A percentile compares a stretch with the other conserved stretches of the same genome.
Evolutionary conservation across 2,329 filamentous ascomycete species (phyloP).

Genomic region (Macrophomina tecta): DNA sequence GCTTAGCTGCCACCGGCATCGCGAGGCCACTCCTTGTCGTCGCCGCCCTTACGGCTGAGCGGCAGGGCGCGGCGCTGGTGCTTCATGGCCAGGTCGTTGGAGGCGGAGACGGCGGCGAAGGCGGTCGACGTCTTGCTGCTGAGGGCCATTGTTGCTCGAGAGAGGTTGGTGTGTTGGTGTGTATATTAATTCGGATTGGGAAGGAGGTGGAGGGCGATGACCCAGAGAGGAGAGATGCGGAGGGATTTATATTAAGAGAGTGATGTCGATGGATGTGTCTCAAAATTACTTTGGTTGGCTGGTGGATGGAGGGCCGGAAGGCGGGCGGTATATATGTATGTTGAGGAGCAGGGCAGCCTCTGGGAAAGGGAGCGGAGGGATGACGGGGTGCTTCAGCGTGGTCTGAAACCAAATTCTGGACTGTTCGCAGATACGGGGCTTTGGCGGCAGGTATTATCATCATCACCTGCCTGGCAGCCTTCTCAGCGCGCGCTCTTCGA

Average conservation of each 20-base stretch:
- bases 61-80: conserved; percentile 11
- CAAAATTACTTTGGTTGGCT: conserved; percentile 14
- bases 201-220: background rate
- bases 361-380: background rate
- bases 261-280: background rate
- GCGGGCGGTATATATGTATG: conserved; percentile 19
- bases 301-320: conserved; percentile 18
- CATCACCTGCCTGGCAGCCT: conserved; percentile 16
- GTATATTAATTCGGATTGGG: conserved; percentile 6
- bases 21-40: conserved; percentile 22
- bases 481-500: background rate
- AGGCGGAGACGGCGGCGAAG: conserved; percentile 2
- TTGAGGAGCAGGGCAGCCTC: conserved; percentile 10
- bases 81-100: conserved; percentile 14
- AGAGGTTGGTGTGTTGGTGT: background rate
- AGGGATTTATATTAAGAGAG: conserved; percentile 17
- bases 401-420: conserved; percentile 23
- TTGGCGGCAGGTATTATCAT: conserved; percentile 15
- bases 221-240: conserved; percentile 1
- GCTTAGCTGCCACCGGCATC: conserved; percentile 24
- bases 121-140: conserved; percentile 12
- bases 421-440: conserved; percentile 22
- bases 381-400: conserved; percentile 11
- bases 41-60: conserved; percentile 20
- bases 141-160: background rate